A percentile compares a stretch with the other conserved stretches of the same genome.
Evolutionary conservation across 2,329 filamentous ascomycete genomes (phyloP).

Genomic region (Epichloe sibirici): DNA sequence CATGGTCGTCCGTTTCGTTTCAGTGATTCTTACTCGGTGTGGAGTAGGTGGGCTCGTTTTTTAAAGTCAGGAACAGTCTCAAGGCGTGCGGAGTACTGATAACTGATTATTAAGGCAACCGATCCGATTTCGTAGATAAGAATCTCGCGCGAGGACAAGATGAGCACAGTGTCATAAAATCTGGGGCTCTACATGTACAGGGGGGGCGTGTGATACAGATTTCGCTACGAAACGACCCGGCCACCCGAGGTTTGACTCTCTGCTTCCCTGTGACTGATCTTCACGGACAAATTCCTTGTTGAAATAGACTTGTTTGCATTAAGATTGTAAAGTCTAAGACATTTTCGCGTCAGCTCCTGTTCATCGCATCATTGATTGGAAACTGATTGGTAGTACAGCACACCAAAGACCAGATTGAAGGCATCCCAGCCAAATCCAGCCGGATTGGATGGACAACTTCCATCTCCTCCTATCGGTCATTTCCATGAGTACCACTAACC

Average conservation of each 20-base stretch:
- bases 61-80: neutral
- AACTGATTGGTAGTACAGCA: neutral
- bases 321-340: constrained; percentile 11
- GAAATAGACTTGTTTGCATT: constrained; percentile 10
- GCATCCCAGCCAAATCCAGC: neutral
- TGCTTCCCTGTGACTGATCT: neutral
- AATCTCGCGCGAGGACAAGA: neutral
- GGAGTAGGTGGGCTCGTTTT: neutral
- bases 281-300: constrained; percentile 3
- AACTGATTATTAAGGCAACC: no score
- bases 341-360: neutral
- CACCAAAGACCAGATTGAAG: neutral
- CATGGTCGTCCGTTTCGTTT: no score
- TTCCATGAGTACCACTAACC: neutral
- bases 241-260: neutral
- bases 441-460: neutral
- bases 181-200: neutral
- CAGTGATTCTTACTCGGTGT: no score
- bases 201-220: neutral
- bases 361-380: neutral
- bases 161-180: neutral
- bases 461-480: neutral
- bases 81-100: neutral
- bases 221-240: neutral
- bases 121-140: neutral